A percentile compares a stretch with the other conserved stretches of the same genome.
phyloP scores from a whole-genome alignment of 2,329 filamentous ascomycete species.

The Diaporthe longicolla region DNA sequence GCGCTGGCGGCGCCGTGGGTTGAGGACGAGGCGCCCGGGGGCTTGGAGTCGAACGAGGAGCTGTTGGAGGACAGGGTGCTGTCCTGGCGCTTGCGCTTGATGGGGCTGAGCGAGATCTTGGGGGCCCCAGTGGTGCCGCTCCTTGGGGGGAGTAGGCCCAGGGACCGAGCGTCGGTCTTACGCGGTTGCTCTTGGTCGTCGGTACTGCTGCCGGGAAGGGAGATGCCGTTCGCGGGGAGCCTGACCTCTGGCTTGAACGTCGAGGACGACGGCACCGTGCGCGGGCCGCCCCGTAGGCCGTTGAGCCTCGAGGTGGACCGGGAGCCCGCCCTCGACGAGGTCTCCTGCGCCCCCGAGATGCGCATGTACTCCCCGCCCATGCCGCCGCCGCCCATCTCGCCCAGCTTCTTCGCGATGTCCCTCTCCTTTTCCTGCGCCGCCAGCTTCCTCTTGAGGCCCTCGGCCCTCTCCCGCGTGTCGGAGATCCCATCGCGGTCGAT shows the following conservation, averaged over 20 bases:
- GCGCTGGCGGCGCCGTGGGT: neutral
- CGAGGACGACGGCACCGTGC: conserved; percentile 38
- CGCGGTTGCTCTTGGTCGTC: conserved; percentile 45
- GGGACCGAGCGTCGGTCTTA: conserved; percentile 59
- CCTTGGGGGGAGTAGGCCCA: conserved; percentile 58
- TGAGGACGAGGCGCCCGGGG: neutral
- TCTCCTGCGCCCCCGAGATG: conserved; percentile 45
- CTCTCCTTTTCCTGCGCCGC: conserved; percentile 79
- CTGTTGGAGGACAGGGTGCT: conserved; percentile 58
- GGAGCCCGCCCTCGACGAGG: conserved; percentile 35
- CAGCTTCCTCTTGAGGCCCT: conserved; percentile 75
- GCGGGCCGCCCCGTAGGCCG: conserved; percentile 9
- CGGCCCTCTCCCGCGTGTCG: conserved; percentile 73
- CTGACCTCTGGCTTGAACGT: conserved; percentile 41
- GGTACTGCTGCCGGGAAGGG: conserved; percentile 18
- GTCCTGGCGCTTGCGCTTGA: conserved; percentile 73
- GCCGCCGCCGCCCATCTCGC: conserved; percentile 70
- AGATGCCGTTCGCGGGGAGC: conserved; percentile 33
- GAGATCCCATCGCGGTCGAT: conserved; percentile 72
- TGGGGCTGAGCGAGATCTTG: conserved; percentile 69
- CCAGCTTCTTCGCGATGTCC: conserved; percentile 78
- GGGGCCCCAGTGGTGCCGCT: conserved; percentile 53
- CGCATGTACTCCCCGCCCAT: conserved; percentile 81
- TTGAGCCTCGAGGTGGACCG: conserved; percentile 41
- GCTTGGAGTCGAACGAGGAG: conserved; percentile 34